Base-by-base conservation (phyloP, 2,329 filamentous ascomycete species). In the Dactylella cylindrospora region DNA sequence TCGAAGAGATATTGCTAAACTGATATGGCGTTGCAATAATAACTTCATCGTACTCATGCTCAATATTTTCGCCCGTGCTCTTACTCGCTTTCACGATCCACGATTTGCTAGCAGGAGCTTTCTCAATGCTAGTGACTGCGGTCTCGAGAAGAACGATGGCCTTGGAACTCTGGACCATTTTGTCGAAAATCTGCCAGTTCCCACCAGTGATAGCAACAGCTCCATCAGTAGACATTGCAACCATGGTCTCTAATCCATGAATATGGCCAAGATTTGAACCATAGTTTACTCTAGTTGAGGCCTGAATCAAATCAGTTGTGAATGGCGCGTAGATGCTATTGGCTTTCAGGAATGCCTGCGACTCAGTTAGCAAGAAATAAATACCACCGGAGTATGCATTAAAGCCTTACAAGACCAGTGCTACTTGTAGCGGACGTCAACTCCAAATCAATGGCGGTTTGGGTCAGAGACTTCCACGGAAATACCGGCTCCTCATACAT, bases 101-200 rank as follows among this genome's bases (percentile, higher is more conserved):
- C 8, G 73, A 73, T 60, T 70, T 73, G 57, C 70, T 74, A n/a
- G 69, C 71, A 7, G 75, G 73, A 6, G 76, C 75, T 13, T 76
- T 73, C 1, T 74, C 71, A 43, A 95, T 81, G 3, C 75, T 76
- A 0, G 78, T 76, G 0, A 96, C 85, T 0, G 80, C 77, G 0
- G 85, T 86, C 68, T 90, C 86, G 19, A 87, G 75, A 31, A 76
- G 74, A 3, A 90, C 66, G 0, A 76, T 73, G 0, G 86, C 83
- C 2, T 78, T 74, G 1, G 88, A 85, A 0, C 76, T 74, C 29
- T 80, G 77, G 1, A 91, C 75, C 86, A 96, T 94, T 36, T 78
- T 75, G n/a, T 84, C 79, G 70, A 98, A 98, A 50, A 98, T 95
- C 68, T 82, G 84, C 90, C 90, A 97, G 72, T 97, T 98, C 1